Base-by-base conservation (phyloP, 805 yeast genomes). In the Candida xyloterini region DNA sequence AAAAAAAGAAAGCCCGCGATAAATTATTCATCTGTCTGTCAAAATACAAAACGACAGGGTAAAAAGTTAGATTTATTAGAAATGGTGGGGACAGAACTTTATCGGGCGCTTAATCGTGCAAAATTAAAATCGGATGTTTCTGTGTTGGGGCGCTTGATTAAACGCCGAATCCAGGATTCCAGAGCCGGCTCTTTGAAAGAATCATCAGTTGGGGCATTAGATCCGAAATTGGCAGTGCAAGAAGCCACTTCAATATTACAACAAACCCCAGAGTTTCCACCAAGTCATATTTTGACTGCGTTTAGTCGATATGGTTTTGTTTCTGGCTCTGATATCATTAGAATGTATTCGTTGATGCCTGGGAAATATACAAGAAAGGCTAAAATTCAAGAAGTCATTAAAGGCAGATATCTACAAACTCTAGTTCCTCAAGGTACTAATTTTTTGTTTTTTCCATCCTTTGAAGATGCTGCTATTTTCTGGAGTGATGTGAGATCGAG, bases 391-490 rank as follows among this genome's bases (percentile, higher is more conserved):
- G 57, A 58, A n/a, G 67, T 73, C 3, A 62, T 76, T 11, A 70
- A 78, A 41, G 74, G 74, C 10, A 56, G 89, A 37, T 64, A 72
- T 44, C 73, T 77, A 0, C 35, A 55, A 2, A 69, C 63, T 13
- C 53, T 82, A 16, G 46, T 60, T 27, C 69, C 74, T 21, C 60
- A 67, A 43, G 73, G 74, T 29, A 67, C 71, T 4, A 79, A 78
- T 55, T 81, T 73, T 53, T 56, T 83, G 25, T 54, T 76, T 6
- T 83, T 83, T 51, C 63, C 65, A 4, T 58, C 63, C 27, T 53
- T 57, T 27, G 63, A 66, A 18, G 71, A 69, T 14, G 86, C 88
- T 0, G 65, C 74, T 15, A 65, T 66, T 3, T 81, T 73, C 55
- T 67, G 65, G 57, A 52, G 66, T 15, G 84, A 79, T 47, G 73